phyloP scores from a whole-genome alignment of 2,329 filamentous ascomycete species.

The Didymella segeticola region DNA sequence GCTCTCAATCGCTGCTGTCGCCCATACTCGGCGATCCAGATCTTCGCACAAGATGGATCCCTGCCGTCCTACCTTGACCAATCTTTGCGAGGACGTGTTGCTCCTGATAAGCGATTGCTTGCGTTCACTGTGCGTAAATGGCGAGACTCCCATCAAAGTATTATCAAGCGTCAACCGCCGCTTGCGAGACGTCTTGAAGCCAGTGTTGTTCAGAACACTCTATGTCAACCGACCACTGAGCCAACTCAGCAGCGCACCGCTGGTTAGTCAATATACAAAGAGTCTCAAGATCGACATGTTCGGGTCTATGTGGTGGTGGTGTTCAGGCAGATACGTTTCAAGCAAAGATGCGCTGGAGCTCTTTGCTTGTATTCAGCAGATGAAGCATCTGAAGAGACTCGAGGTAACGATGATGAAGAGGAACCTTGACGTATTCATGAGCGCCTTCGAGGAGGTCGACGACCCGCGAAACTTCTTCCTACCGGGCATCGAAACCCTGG shows the following conservation, averaged over 20 bases:
- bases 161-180: constrained; percentile 19
- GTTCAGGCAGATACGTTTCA: constrained; percentile 22
- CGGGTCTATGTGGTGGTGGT: constrained; percentile 29
- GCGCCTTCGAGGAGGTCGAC: constrained; percentile 9
- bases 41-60: neutral
- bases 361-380: constrained; percentile 13
- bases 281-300: constrained; percentile 27
- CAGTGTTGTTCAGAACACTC: constrained; percentile 21
- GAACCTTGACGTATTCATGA: constrained; percentile 23
- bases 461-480: constrained; percentile 12
- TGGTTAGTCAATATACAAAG: constrained; percentile 8
- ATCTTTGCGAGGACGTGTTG: constrained; percentile 27
- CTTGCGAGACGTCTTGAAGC: constrained; percentile 16
- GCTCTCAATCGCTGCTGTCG: neutral
- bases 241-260: constrained; percentile 11
- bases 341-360: constrained; percentile 22
- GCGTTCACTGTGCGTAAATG: neutral
- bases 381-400: constrained; percentile 13
- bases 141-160: constrained; percentile 14
- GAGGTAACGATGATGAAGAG: constrained; percentile 29
- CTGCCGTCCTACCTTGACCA: constrained; percentile 16
- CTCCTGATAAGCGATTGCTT: constrained; percentile 24
- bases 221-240: constrained; percentile 23
- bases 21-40: neutral
- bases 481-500: constrained; percentile 8